phyloP scores from a whole-genome alignment of 768 basidiomycete genomes.

The Cyclocybe cylindracea region DNA sequence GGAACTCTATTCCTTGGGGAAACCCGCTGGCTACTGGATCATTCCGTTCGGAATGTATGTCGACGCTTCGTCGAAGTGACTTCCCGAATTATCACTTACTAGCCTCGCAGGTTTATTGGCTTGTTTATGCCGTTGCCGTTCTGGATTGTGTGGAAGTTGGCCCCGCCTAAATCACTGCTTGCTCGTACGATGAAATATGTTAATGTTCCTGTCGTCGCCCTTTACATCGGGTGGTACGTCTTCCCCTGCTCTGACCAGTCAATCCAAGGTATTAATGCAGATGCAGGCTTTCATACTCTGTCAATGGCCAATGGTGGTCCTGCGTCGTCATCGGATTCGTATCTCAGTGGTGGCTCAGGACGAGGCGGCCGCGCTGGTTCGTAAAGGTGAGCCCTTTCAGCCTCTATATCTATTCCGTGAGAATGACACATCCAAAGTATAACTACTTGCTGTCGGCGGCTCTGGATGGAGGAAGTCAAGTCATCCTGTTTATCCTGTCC shows the following conservation, averaged over 20 bases:
- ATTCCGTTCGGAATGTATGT: slow-evolving; percentile 48
- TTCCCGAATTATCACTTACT: background rate
- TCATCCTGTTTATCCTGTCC: slow-evolving; percentile 61
- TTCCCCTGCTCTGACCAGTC: background rate
- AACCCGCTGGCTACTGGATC: slow-evolving; percentile 43
- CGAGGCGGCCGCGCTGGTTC: slow-evolving; percentile 62
- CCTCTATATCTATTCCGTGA: background rate
- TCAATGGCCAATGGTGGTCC: slow-evolving; percentile 58
- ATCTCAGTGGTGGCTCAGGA: slow-evolving; percentile 61
- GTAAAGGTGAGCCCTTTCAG: slow-evolving; percentile 33
- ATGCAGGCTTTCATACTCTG: slow-evolving; percentile 45
- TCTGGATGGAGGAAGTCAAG: slow-evolving; percentile 62
- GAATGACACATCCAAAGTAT: slow-evolving; percentile 34
- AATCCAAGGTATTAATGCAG: background rate
- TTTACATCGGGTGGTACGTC: slow-evolving; percentile 35
- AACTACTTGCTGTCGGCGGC: slow-evolving; percentile 68
- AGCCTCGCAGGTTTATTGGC: slow-evolving; percentile 39
- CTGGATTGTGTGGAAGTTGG: slow-evolving; percentile 43
- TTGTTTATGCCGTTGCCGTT: slow-evolving; percentile 50
- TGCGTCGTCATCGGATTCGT: slow-evolving; percentile 54
- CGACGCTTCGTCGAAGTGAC: background rate
- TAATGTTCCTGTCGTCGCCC: slow-evolving; percentile 46
- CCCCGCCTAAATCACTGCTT: slow-evolving; percentile 31
- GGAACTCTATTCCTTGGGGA: slow-evolving; percentile 51
- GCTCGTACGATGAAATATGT: slow-evolving; percentile 39